These are phyloP conservation scores for Lichtheimia ornata DNA, from an alignment of 371 early-diverging fungal genomes.

Conservation along the genomic window DNA sequence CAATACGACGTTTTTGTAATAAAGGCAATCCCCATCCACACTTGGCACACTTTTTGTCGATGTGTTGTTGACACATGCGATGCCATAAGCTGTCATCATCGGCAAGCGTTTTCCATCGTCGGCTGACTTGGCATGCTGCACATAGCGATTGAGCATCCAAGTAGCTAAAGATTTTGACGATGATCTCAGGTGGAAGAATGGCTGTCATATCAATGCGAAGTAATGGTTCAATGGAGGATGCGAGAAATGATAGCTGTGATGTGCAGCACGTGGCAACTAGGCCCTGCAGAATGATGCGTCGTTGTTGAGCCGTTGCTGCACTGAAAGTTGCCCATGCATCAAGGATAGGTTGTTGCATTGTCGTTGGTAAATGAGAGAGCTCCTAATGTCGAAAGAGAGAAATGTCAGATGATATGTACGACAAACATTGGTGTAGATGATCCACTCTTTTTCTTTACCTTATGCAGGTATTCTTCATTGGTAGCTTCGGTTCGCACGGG, in stretches of 20 bases:
- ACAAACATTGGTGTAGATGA: background rate
- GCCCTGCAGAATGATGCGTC: conserved; percentile 60
- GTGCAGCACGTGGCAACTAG: conserved; percentile 56
- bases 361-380: conserved; percentile 9
- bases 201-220: conserved; percentile 72
- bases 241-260: conserved; percentile 49
- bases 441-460: conserved; percentile 9
- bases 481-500: conserved; percentile 10
- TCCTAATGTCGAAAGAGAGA: conserved; percentile 6
- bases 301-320: conserved; percentile 43
- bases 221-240: conserved; percentile 37
- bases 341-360: conserved; percentile 40
- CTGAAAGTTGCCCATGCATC: conserved; percentile 57
- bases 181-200: conserved; percentile 76
- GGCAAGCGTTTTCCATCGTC: conserved; percentile 76
- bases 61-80: conserved; percentile 95
- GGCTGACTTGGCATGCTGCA: conserved; percentile 83
- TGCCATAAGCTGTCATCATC: conserved; percentile 94
- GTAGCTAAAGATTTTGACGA: conserved; percentile 78
- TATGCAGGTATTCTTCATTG: conserved; percentile 10
- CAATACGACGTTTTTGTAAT: conserved; percentile 48
- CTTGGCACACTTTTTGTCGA: conserved; percentile 90
- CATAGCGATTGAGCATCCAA: conserved; percentile 92
- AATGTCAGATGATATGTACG: background rate
- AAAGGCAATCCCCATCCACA: conserved; percentile 96